phyloP scores from a whole-genome alignment of 768 basidiomycete genomes.

The Calocera viscosa region DNA sequence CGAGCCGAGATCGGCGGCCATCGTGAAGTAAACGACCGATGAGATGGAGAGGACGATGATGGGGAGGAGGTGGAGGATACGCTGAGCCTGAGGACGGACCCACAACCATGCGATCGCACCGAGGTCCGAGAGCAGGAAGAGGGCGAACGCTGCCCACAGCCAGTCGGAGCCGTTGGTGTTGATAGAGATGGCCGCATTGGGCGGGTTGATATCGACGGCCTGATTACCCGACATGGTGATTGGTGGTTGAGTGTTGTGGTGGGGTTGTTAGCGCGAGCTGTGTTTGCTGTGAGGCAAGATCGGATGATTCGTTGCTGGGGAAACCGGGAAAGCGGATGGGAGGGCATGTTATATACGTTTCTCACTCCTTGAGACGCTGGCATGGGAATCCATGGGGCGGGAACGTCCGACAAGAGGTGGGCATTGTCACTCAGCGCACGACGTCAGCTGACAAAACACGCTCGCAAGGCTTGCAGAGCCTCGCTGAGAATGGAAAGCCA shows the following conservation, averaged over 20 bases:
- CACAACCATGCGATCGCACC: slow-evolving; percentile 30
- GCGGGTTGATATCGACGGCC: slow-evolving; percentile 24
- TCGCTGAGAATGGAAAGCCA: background rate
- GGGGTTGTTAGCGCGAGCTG: background rate
- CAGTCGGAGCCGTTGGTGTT: slow-evolving; percentile 38
- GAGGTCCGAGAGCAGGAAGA: slow-evolving; percentile 37
- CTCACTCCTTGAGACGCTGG: background rate
- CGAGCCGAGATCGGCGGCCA: slow-evolving; percentile 45
- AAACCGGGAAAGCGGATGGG: slow-evolving; percentile 1
- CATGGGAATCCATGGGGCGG: background rate
- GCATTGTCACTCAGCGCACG: background rate
- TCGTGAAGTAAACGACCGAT: slow-evolving; percentile 38
- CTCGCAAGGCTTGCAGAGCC: slow-evolving; percentile 1
- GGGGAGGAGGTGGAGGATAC: slow-evolving; percentile 41
- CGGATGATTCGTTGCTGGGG: background rate
- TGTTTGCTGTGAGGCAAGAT: background rate
- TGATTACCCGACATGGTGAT: background rate
- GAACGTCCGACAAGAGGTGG: background rate
- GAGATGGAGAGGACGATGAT: slow-evolving; percentile 39
- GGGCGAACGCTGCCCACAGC: slow-evolving; percentile 43
- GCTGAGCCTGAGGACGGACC: slow-evolving; percentile 26
- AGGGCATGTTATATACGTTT: background rate
- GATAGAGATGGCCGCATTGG: slow-evolving; percentile 32
- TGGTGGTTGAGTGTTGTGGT: background rate
- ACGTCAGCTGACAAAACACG: background rate